Base-by-base conservation (phyloP, 2,329 filamentous ascomycete species). In the Cryphonectria naterciae region DNA sequence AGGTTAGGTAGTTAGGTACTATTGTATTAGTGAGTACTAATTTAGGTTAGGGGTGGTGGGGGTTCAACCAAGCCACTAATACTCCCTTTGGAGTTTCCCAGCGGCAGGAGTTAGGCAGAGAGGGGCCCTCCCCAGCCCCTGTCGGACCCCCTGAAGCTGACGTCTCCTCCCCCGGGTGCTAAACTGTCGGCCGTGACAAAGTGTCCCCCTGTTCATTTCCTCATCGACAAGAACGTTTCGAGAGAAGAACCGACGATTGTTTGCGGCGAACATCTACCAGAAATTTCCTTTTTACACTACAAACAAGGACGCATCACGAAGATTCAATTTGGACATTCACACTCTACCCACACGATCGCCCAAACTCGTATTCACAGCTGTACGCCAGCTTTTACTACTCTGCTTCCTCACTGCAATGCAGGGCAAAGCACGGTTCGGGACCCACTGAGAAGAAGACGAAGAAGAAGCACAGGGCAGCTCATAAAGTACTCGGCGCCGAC, bases 111-210 rank as follows among this genome's bases (percentile, higher is more conserved):
- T 32, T 37, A 10, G 8, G 37, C 10, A 39, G 37, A 39, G 10
- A 10, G 10, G 2, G 10, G 37, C 37, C 37, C 37, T 39, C 8
- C 37, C 7, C 37, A 13, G 8, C 37, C 17, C 35, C 60, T 25
- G 37, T 8, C 1, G 2, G 25, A 13, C 61, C 61, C 61, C 37
- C 41, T 39, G 61, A 39, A 19, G 60, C 61, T 64, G 61, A 64
- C 61, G 61, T 46, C 61, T 46, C 60, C 13, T 39, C 6, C 39
- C 7, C 22, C 22, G 46, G 61, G 19, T 64, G 37, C 61, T 46
- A 64, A 64, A 64, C 25, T 46, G 61, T n/a, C 61, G n/a, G 61
- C 61, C 39, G 61, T 17, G 39, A 62, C n/a, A n/a, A 39, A n/a
- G 35, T 64, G 39, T 46, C 39, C 61, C 61, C 61, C 61, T 64